Evolutionary conservation across 768 basidiomycete genomes (phyloP), one percentile per base, ranked within the genome.

Genomic region (Lentinula detonsa): DNA sequence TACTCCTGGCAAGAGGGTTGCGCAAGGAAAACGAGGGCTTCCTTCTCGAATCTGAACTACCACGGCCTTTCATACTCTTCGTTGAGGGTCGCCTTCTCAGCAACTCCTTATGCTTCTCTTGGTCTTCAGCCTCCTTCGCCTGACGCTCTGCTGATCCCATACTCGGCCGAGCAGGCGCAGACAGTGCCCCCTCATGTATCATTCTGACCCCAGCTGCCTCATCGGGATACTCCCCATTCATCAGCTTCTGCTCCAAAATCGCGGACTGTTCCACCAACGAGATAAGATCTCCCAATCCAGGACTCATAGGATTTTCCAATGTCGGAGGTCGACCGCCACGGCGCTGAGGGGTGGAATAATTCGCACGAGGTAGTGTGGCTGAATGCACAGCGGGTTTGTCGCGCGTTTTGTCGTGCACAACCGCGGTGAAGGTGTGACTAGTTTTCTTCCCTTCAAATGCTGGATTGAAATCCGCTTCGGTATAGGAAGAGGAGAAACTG

Each of bases 241-340:
- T 76, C 43, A 89, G 72, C 60, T 76, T 76, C 67, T 77, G 68
- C 72, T 88, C 86, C 51, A 88, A 68, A 57, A 82, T 65, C 34
- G 85, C 82, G 6, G 87, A 83, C 55, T 86, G 82, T 48, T 82
- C 80, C 31, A 88, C 67, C 51, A 89, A 71, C 35, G 74, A 69
- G 4, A 81, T 76, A 59, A 89, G 67, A 50, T 88, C 87, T 2
- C 79, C 80, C 35, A 64, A 72, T 6, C 78, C 81, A 35, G 83
- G 82, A 66, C 76, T 85, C 28, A 75, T 21, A 2, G 72, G 63
- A 62, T 80, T 75, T 13, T 56, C 55, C 23, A 56, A 31, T 34
- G 71, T 64, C 59, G 68, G 65, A 23, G 69, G 67, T 16, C 71
- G 71, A 33, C 70, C 72, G 60, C 74, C 74, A 42, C 53, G 65